Conservation (phyloP, 768 basidiomycete species). For the Mycena venus region DNA sequence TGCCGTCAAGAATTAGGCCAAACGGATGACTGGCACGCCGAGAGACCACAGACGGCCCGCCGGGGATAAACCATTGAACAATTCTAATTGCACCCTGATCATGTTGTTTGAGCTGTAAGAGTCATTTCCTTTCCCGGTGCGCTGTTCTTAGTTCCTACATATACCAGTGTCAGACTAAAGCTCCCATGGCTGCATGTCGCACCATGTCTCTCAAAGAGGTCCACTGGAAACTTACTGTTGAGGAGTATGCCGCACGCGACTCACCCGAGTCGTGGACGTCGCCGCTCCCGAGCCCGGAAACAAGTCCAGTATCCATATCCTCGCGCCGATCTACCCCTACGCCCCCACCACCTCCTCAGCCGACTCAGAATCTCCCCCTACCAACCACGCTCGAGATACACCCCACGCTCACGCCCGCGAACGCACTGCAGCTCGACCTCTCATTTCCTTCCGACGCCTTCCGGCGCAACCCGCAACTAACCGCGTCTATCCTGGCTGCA, state of each 20-base stretch:
- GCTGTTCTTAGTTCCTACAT: not conserved
- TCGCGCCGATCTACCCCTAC: not conserved
- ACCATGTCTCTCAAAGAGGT: conserved; percentile 19
- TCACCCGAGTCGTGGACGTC: conserved; percentile 13
- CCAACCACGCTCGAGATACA: conserved; percentile 6
- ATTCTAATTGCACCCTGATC: not conserved
- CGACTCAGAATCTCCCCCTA: not conserved
- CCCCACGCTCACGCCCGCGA: not conserved
- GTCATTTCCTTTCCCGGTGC: not conserved
- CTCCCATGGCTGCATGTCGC: not conserved
- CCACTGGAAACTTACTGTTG: conserved; percentile 19
- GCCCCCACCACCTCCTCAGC: not conserved
- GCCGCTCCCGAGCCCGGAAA: not conserved
- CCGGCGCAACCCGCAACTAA: conserved; percentile 24
- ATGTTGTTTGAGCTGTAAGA: not conserved
- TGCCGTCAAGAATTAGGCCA: not conserved
- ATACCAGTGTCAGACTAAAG: not conserved
- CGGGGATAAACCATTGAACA: not conserved
- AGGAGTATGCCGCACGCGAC: not conserved
- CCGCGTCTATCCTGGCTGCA: not conserved
- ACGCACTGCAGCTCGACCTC: conserved; percentile 16
- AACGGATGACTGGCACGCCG: not conserved
- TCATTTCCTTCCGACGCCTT: conserved; percentile 24
- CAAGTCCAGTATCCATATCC: not conserved
- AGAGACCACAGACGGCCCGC: not conserved